Evolutionary conservation across 306 rosid species (phyloP).

Genomic region (Cucurbita moschata): DNA sequence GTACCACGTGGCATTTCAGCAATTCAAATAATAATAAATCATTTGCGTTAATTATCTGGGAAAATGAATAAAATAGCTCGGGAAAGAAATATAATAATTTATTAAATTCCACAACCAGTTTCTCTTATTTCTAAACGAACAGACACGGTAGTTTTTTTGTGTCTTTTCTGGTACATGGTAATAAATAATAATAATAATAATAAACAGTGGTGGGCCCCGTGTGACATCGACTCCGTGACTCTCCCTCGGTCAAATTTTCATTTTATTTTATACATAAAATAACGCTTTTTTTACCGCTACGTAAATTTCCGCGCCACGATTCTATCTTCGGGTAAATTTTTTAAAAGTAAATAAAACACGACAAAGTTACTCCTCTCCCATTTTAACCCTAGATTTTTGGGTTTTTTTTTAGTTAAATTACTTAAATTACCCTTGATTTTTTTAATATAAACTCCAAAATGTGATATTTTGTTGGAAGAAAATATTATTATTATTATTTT

Average conservation of each 20-base stretch:
- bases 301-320: background rate
- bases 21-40: background rate
- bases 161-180: background rate
- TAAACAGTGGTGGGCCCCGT: background rate
- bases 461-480: too few relatives aligned
- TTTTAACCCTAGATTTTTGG: background rate
- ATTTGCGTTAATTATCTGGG: background rate
- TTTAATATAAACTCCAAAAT: too few relatives aligned
- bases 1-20: background rate
- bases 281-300: background rate
- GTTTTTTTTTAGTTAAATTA: too few relatives aligned
- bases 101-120: background rate
- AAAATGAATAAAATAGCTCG: background rate
- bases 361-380: background rate
- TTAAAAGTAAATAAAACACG: too few relatives aligned
- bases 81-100: background rate
- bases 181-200: background rate
- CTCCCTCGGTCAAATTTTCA: background rate
- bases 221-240: conserved; percentile 6
- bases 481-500: too few relatives aligned
- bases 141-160: background rate
- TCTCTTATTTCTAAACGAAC: background rate
- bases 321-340: background rate
- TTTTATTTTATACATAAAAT: background rate
- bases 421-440: too few relatives aligned